Percentiles rank a stretch among this genome's conserved stretches.
Evolutionary conservation across 441 rosid species (phyloP).

Genomic region (Cnidoscolus chayamansa): DNA sequence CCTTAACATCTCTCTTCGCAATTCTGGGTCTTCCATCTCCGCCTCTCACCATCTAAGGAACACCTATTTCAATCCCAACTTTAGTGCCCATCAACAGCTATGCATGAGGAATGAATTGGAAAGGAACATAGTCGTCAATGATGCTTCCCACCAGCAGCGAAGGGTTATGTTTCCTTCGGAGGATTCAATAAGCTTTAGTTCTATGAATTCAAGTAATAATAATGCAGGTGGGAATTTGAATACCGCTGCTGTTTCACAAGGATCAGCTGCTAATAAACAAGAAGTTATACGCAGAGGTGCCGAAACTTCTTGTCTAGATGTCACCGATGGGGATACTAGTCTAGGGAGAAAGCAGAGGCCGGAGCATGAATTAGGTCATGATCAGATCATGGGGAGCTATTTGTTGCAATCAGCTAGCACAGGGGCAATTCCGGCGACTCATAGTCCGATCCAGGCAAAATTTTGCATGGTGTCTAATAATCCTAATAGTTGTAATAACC

Average conservation of each 20-base stretch:
- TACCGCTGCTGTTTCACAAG: constrained; percentile 21
- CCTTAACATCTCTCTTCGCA: constrained; percentile 77
- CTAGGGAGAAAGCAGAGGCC: constrained; percentile 33
- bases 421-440: constrained; percentile 52
- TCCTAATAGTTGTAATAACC: constrained; percentile 14
- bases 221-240: constrained; percentile 18
- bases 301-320: constrained; percentile 21
- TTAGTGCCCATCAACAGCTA: constrained; percentile 30
- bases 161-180: constrained; percentile 35
- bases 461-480: constrained; percentile 55
- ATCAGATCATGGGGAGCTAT: constrained; percentile 48
- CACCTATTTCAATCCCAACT: constrained; percentile 45
- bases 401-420: constrained; percentile 52
- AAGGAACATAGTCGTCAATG: constrained; percentile 21
- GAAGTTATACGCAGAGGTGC: constrained; percentile 29
- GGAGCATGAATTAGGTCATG: constrained; percentile 30
- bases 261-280: constrained; percentile 30
- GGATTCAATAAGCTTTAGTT: constrained; percentile 24
- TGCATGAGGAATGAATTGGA: constrained; percentile 33
- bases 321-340: constrained; percentile 22
- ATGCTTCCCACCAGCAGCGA: constrained; percentile 16
- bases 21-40: constrained; percentile 74
- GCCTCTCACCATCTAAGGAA: constrained; percentile 61
- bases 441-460: constrained; percentile 50
- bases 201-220: constrained; percentile 13